Conservation (phyloP, 352 stramenopile species). For the Peronospora tabacina region DNA sequence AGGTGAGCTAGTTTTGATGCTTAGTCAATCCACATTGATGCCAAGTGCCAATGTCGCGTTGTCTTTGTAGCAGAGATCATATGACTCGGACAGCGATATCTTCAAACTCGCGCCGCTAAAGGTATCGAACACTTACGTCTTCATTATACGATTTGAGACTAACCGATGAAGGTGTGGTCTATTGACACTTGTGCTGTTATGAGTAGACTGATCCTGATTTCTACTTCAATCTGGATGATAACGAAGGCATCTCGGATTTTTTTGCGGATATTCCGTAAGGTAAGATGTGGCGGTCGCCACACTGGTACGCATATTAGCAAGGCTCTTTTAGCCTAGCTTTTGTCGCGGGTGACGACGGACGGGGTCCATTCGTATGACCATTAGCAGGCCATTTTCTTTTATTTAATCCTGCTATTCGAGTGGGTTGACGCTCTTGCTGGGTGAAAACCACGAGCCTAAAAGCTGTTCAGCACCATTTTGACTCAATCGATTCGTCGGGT, state of each 20-base stretch:
- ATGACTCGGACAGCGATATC: constrained; percentile 73
- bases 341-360: constrained; percentile 5
- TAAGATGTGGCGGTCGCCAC: constrained; percentile 3
- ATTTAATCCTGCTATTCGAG: constrained; percentile 32
- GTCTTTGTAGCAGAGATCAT: constrained; percentile 51
- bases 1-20: constrained; percentile 28
- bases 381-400: constrained; percentile 23
- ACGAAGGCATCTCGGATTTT: constrained; percentile 83
- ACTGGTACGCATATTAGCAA: constrained; percentile 7
- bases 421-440: constrained; percentile 25
- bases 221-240: constrained; percentile 84
- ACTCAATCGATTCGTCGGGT: constrained; percentile 39
- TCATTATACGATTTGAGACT: neutral
- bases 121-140: constrained; percentile 30
- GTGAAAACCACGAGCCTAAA: constrained; percentile 31
- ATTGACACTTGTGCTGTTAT: constrained; percentile 1
- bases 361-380: constrained; percentile 8
- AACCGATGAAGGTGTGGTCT: constrained; percentile 6
- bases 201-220: constrained; percentile 79
- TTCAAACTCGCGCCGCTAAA: constrained; percentile 84
- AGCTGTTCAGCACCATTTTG: constrained; percentile 43
- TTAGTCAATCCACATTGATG: neutral
- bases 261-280: constrained; percentile 68
- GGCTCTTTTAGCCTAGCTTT: constrained; percentile 6
- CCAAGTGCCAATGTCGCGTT: constrained; percentile 2